phyloP scores from a whole-genome alignment of 2,329 filamentous ascomycete genomes.

The Verticillium dahliae region DNA sequence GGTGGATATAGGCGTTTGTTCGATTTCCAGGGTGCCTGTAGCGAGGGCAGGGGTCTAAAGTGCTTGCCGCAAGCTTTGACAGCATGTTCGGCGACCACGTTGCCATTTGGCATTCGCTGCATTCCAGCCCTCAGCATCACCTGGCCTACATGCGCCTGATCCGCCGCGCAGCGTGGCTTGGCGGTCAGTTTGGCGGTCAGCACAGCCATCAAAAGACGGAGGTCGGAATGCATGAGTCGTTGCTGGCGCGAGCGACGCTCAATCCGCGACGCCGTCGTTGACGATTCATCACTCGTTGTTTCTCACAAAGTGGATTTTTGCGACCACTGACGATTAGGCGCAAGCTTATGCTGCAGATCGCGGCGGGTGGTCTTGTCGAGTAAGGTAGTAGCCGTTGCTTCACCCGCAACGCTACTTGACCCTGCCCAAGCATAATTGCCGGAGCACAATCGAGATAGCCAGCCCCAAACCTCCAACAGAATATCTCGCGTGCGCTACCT shows the following conservation, averaged over 20 bases:
- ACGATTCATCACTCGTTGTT: not conserved
- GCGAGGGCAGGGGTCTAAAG: not conserved
- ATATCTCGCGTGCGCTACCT: too few species aligned
- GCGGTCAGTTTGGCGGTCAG: not conserved
- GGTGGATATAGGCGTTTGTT: not conserved
- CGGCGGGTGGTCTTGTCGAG: not conserved
- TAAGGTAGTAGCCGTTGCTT: not conserved
- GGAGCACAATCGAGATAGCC: too few species aligned
- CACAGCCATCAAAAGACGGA: not conserved
- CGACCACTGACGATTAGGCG: not conserved
- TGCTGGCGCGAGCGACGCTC: not conserved
- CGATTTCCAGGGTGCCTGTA: not conserved
- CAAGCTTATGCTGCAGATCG: not conserved
- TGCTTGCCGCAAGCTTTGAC: slow-evolving; percentile 1
- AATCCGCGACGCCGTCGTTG: not conserved
- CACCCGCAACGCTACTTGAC: not conserved
- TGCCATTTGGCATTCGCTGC: not conserved
- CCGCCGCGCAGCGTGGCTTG: not conserved
- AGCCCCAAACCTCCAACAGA: too few species aligned
- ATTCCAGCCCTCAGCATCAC: not conserved
- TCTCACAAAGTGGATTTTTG: not conserved
- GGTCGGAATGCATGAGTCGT: not conserved
- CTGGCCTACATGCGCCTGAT: not conserved
- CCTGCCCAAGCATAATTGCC: too few species aligned
- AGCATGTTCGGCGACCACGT: not conserved